A percentile compares a stretch with the other conserved stretches of the same genome.
phyloP scores from a whole-genome alignment of 345 rosid species.

The Nasturtium officinale region DNA sequence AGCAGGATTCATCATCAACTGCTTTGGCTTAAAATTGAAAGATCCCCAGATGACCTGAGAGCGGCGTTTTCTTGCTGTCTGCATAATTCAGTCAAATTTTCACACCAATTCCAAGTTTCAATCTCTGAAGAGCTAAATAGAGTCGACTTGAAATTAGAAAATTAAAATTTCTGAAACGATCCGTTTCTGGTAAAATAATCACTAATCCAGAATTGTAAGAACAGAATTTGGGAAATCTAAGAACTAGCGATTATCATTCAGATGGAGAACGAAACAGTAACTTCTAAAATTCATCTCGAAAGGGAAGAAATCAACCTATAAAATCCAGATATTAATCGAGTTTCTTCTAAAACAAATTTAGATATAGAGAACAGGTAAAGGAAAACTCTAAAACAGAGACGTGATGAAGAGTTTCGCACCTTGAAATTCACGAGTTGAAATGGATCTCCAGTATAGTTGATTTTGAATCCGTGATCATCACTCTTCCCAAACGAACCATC shows the following conservation, averaged over 20 bases:
- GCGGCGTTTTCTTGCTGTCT: slow-evolving; percentile 64
- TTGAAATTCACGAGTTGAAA: slow-evolving; percentile 51
- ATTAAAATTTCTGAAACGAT: not conserved
- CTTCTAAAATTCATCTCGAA: not conserved
- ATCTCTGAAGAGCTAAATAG: slow-evolving; percentile 1
- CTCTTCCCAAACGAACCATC: slow-evolving; percentile 45
- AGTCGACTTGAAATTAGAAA: not conserved
- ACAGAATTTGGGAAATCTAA: not conserved
- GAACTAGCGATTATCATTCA: slow-evolving; percentile 7
- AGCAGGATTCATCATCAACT: slow-evolving; percentile 20
- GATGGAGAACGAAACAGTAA: not conserved
- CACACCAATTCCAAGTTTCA: not conserved
- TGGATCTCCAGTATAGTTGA: slow-evolving; percentile 19
- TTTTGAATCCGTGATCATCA: slow-evolving; percentile 3
- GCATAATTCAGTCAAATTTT: slow-evolving; percentile 7
- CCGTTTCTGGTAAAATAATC: not conserved
- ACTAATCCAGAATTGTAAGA: not conserved
- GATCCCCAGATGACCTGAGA: slow-evolving; percentile 50
- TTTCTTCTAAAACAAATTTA: not conserved
- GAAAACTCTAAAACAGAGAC: slow-evolving; percentile 27
- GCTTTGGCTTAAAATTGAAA: slow-evolving; percentile 20
- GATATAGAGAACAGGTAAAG: slow-evolving; percentile 29
- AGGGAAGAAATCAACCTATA: not conserved
- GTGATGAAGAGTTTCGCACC: slow-evolving; percentile 43
- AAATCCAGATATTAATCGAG: not conserved